A percentile compares a stretch with the other conserved stretches of the same genome.
Conservation (phyloP, 1,284 basidiomycete genomes). For the Apiotrichum brassicae region DNA sequence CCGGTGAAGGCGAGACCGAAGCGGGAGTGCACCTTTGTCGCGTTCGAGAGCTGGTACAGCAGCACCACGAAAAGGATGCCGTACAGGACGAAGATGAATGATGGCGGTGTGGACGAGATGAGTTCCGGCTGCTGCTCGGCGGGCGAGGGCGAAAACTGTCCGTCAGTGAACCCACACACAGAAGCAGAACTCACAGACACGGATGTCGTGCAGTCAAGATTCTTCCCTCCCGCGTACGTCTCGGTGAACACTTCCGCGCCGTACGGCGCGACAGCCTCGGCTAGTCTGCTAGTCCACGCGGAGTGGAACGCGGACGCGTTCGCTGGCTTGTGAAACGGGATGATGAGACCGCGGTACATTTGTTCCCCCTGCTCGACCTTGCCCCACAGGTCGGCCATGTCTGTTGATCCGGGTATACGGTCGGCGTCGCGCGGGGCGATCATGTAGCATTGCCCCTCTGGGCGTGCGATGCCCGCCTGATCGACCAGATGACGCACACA, state of each 20-base stretch:
- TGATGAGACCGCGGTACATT: slow-evolving; percentile 29
- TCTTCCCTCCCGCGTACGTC: slow-evolving; percentile 15
- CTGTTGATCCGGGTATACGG: slow-evolving; percentile 4
- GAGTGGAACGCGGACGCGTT: slow-evolving; percentile 20
- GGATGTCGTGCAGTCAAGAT: slow-evolving; percentile 5
- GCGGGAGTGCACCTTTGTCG: slow-evolving; percentile 81
- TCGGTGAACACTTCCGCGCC: slow-evolving; percentile 38
- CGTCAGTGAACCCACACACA: not conserved
- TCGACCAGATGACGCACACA: slow-evolving; percentile 28
- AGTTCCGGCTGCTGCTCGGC: not conserved
- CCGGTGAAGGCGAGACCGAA: slow-evolving; percentile 91
- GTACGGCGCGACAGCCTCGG: slow-evolving; percentile 12
- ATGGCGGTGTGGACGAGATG: slow-evolving; percentile 48
- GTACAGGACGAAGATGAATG: slow-evolving; percentile 73
- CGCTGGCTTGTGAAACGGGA: slow-evolving; percentile 24
- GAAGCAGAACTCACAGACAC: slow-evolving; percentile 26
- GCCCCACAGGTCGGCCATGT: slow-evolving; percentile 3
- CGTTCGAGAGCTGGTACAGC: slow-evolving; percentile 66
- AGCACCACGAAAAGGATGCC: slow-evolving; percentile 71
- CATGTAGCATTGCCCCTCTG: slow-evolving; percentile 26
- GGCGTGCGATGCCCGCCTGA: slow-evolving; percentile 3
- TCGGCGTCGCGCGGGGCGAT: slow-evolving; percentile 12
- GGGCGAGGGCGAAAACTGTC: slow-evolving; percentile 3
- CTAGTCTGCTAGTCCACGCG: slow-evolving; percentile 20
- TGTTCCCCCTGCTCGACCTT: not conserved